These are phyloP conservation scores for Pseudogymnoascus sp. DNA, from an alignment of 2,329 filamentous ascomycete genomes.

Conservation along the genomic window DNA sequence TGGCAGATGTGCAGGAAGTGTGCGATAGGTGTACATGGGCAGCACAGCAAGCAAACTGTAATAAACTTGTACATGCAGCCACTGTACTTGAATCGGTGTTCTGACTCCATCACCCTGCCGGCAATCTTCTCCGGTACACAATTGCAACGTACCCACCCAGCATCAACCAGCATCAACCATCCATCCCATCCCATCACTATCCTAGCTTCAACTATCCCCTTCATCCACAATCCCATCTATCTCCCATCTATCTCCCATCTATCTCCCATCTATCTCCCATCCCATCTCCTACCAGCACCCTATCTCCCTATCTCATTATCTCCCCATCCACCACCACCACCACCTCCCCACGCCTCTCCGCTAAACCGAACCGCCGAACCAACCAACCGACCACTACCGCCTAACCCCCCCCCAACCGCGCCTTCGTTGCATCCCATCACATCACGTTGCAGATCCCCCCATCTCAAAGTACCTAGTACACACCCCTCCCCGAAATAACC, in stretches of 20 bases:
- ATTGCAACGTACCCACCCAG: neutral
- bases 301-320: neutral
- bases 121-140: neutral
- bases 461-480: neutral
- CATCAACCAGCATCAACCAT: too few species aligned
- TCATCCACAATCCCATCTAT: neutral
- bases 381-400: neutral
- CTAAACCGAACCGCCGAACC: neutral
- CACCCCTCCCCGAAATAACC: neutral
- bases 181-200: too few species aligned
- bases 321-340: too few species aligned
- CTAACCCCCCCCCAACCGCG: too few species aligned
- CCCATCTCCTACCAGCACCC: too few species aligned
- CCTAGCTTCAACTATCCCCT: too few species aligned
- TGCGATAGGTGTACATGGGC: too few species aligned
- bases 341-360: neutral
- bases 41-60: too few species aligned
- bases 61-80: neutral
- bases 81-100: neutral
- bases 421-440: neutral
- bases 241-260: neutral
- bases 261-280: neutral
- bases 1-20: too few species aligned
- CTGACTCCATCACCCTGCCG: neutral
- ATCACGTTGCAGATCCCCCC: neutral